These are phyloP conservation scores for Trichoderma polysporum DNA, from an alignment of 2,329 filamentous ascomycete species.

Conservation along the genomic window DNA sequence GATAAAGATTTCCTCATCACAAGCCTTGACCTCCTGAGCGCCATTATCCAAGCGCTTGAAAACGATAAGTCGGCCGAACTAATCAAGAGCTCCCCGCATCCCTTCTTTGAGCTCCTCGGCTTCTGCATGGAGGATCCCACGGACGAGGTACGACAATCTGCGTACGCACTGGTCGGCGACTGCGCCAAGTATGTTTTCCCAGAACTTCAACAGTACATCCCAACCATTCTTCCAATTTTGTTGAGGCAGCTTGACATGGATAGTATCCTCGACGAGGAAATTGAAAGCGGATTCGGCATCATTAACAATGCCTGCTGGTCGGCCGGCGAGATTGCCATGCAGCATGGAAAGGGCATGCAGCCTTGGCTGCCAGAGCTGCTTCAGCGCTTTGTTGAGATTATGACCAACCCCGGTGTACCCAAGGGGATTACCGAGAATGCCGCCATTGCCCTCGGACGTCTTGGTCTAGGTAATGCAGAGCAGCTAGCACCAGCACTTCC, in stretches of 20 bases:
- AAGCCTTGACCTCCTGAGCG: constrained; percentile 87
- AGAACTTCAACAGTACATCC: constrained; percentile 72
- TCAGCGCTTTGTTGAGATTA: constrained; percentile 74
- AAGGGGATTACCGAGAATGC: constrained; percentile 90
- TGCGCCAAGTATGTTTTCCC: constrained; percentile 90
- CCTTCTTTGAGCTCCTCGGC: constrained; percentile 85
- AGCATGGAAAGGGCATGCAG: constrained; percentile 70
- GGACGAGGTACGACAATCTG: constrained; percentile 93
- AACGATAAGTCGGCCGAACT: constrained; percentile 71
- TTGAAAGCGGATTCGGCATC: constrained; percentile 83
- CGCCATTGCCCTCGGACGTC: constrained; percentile 83
- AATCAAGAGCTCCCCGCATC: constrained; percentile 71
- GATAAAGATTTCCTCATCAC: constrained; percentile 98
- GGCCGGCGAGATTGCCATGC: constrained; percentile 84
- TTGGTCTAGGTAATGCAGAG: constrained; percentile 77
- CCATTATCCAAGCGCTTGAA: constrained; percentile 87
- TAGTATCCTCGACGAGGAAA: constrained; percentile 71
- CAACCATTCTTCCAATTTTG: constrained; percentile 74
- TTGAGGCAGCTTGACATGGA: constrained; percentile 85
- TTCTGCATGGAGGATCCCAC: constrained; percentile 90
- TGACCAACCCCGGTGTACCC: constrained; percentile 81
- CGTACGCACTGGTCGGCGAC: constrained; percentile 91
- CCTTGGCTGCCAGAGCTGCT: constrained; percentile 77
- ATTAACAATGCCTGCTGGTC: constrained; percentile 99
- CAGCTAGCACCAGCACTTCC: constrained; percentile 75